These are phyloP conservation scores for Fusarium mundagurra DNA, from an alignment of 2,329 filamentous ascomycete genomes.

Conservation along the genomic window DNA sequence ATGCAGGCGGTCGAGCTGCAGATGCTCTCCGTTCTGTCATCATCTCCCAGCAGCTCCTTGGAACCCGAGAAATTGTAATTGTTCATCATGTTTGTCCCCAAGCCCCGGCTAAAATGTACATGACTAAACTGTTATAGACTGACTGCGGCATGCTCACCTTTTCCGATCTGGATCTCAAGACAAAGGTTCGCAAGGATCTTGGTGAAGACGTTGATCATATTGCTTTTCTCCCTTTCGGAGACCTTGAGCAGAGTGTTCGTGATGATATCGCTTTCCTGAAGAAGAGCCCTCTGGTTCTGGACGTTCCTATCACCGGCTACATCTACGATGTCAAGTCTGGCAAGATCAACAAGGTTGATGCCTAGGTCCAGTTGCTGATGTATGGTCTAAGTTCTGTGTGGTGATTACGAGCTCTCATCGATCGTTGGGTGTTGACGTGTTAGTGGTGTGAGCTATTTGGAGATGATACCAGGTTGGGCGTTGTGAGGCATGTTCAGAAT, in stretches of 20 bases:
- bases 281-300: conserved; percentile 66
- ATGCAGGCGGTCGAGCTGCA: conserved; percentile 72
- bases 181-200: conserved; percentile 67
- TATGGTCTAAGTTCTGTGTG: neutral
- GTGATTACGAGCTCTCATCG: neutral
- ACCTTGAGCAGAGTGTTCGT: conserved; percentile 70
- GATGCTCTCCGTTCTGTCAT: conserved; percentile 79
- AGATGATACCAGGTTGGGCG: neutral
- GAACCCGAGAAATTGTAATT: conserved; percentile 77
- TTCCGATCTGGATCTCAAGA: conserved; percentile 64
- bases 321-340: conserved; percentile 82
- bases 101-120: fast-evolving
- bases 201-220: conserved; percentile 59
- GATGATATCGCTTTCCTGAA: conserved; percentile 74
- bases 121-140: conserved; percentile 26
- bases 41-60: conserved; percentile 82
- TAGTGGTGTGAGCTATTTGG: neutral
- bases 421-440: neutral
- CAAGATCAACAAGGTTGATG: conserved; percentile 51
- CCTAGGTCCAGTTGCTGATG: fast-evolving
- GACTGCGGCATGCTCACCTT: conserved; percentile 72
- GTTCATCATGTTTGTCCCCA: conserved; percentile 66
- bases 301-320: conserved; percentile 76
- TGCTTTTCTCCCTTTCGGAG: conserved; percentile 73
- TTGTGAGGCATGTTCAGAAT: neutral